These are phyloP conservation scores for Monosporascus sp. DNA, from an alignment of 2,329 filamentous ascomycete genomes.

Conservation along the genomic window DNA sequence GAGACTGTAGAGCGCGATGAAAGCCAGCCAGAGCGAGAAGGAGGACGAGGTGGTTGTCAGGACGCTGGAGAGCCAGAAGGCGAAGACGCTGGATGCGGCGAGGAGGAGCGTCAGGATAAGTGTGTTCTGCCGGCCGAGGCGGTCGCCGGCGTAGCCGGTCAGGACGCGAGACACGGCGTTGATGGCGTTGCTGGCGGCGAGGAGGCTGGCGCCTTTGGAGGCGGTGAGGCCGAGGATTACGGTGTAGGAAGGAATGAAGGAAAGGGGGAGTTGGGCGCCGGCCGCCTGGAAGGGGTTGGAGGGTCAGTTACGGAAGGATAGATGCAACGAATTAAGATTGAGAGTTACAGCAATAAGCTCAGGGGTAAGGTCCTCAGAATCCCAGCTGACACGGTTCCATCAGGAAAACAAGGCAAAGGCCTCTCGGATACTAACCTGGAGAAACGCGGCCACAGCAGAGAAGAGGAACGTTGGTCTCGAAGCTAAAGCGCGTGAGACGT, in stretches of 20 bases:
- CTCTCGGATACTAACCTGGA: constrained; percentile 21
- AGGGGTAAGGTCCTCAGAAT: background rate
- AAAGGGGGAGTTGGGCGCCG: constrained; percentile 40
- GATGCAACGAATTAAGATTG: background rate
- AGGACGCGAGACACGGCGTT: constrained; percentile 39
- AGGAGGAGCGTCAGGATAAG: constrained; percentile 35
- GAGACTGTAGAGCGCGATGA: constrained; percentile 38
- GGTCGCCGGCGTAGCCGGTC: constrained; percentile 40
- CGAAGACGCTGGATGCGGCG: constrained; percentile 30
- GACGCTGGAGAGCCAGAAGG: constrained; percentile 31
- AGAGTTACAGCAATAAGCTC: background rate
- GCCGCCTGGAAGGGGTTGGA: constrained; percentile 29
- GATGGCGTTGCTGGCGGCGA: constrained; percentile 40
- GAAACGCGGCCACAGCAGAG: constrained; percentile 34
- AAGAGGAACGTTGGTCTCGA: constrained; percentile 35
- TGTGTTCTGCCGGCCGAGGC: constrained; percentile 41
- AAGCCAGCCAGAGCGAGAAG: constrained; percentile 33
- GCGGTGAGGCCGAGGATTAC: constrained; percentile 36
- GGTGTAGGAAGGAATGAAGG: constrained; percentile 43
- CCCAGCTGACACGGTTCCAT: background rate
- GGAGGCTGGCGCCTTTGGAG: constrained; percentile 34
- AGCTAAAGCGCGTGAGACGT: constrained; percentile 33
- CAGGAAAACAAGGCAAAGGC: constrained; percentile 8
- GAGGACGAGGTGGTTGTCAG: constrained; percentile 21
- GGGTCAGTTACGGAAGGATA: background rate